Conservation (phyloP, 306 rosid genomes). For the Vigna angularis region DNA sequence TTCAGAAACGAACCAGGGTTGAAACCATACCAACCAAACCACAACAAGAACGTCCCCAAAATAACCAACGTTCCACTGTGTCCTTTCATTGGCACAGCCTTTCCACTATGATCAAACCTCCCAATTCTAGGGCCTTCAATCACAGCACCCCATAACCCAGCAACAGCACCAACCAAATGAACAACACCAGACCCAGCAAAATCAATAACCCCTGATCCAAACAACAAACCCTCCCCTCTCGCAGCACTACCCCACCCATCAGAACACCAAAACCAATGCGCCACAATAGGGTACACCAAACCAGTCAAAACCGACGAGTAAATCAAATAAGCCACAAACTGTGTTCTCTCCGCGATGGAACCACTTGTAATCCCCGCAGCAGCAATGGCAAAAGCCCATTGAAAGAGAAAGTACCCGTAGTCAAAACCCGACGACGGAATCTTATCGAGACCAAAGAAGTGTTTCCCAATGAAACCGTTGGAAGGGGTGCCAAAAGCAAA, state of each 20-base stretch:
- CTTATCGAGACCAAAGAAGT: conserved; percentile 51
- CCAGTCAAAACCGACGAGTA: conserved; percentile 64
- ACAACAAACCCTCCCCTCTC: conserved; percentile 42
- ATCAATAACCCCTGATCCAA: conserved; percentile 69
- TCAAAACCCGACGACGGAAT: conserved; percentile 56
- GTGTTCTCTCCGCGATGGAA: conserved; percentile 69
- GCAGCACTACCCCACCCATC: conserved; percentile 69
- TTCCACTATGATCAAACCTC: conserved; percentile 58
- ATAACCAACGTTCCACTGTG: conserved; percentile 63
- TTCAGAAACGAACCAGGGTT: conserved; percentile 67
- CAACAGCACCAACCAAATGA: conserved; percentile 70
- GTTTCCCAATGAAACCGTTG: conserved; percentile 57
- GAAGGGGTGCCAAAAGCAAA: conserved; percentile 62
- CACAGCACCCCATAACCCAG: conserved; percentile 69
- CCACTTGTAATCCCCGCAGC: conserved; percentile 69
- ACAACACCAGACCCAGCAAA: conserved; percentile 74
- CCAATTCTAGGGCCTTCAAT: conserved; percentile 70
- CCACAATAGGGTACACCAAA: conserved; percentile 61
- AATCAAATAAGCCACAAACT: conserved; percentile 57
- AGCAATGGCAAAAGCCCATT: conserved; percentile 71
- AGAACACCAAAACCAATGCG: conserved; percentile 72
- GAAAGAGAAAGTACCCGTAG: conserved; percentile 55
- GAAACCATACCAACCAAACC: conserved; percentile 84
- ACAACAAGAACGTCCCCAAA: conserved; percentile 60
- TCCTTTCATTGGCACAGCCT: conserved; percentile 55